phyloP scores from a whole-genome alignment of 2,329 filamentous ascomycete species.

The Torrubiella hemipterigena region DNA sequence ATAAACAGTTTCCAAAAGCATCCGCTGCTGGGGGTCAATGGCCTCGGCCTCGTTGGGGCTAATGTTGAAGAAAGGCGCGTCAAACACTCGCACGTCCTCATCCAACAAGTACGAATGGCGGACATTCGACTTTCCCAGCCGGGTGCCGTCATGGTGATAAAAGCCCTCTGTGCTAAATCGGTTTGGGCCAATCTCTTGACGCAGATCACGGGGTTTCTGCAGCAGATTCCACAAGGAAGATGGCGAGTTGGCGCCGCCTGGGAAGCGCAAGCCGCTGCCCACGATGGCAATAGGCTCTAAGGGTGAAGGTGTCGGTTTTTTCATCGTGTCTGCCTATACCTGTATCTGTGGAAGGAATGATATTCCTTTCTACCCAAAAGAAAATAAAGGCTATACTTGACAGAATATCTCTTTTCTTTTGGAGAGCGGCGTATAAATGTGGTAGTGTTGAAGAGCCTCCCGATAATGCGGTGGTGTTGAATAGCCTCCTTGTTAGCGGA shows the following conservation, averaged over 20 bases:
- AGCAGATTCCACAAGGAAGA: constrained; percentile 8
- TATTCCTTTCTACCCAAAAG: too few relatives aligned
- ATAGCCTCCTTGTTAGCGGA: too few relatives aligned
- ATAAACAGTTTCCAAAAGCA: constrained; percentile 21
- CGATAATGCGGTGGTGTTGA: too few relatives aligned
- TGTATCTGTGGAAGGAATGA: too few relatives aligned
- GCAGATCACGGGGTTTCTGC: constrained; percentile 10
- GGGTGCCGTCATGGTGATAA: constrained; percentile 11
- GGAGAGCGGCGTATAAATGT: too few relatives aligned
- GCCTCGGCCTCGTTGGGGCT: constrained; percentile 16
- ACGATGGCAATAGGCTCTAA: constrained; percentile 8
- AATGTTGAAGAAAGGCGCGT: constrained; percentile 20
- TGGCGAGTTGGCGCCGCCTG: constrained; percentile 4
- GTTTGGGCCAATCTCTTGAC: constrained; percentile 11
- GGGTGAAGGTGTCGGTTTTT: too few relatives aligned
- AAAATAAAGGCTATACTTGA: too few relatives aligned
- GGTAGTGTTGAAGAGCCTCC: too few relatives aligned
- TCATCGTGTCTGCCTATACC: too few relatives aligned
- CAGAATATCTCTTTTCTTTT: too few relatives aligned
- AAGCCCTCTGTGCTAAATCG: constrained; percentile 13
- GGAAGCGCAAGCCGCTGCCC: constrained; percentile 8
- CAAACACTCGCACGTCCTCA: constrained; percentile 9
- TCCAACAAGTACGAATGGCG: constrained; percentile 8
- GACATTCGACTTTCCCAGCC: constrained; percentile 8
- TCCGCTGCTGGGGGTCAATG: constrained; percentile 20